Evolutionary conservation across 805 yeast genomes (phyloP).

Genomic region (Lipomyces yamadae): DNA sequence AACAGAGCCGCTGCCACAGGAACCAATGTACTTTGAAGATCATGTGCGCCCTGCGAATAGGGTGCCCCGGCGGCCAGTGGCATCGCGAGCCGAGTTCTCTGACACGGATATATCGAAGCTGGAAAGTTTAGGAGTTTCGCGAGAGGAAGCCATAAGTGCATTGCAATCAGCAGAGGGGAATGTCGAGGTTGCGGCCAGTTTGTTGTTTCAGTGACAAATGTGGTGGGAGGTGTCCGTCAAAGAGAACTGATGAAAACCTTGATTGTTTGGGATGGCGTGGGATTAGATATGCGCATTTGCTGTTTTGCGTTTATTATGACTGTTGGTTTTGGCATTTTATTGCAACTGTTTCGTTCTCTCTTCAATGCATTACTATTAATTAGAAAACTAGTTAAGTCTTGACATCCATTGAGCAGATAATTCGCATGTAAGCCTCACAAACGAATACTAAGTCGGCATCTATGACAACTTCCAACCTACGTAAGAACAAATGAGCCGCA

Average conservation of each 20-base stretch:
- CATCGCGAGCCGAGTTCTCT: constrained; percentile 36
- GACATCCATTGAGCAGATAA: background rate
- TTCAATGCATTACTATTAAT: background rate
- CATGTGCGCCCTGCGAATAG: constrained; percentile 6
- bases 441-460: no score
- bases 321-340: constrained; percentile 8
- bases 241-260: background rate
- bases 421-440: no score
- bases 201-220: constrained; percentile 42
- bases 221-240: background rate
- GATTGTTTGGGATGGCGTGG: background rate
- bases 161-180: constrained; percentile 72
- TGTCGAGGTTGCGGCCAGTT: constrained; percentile 83
- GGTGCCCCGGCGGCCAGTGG: constrained; percentile 14
- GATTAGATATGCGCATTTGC: constrained; percentile 1
- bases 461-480: no score
- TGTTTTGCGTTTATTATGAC: background rate
- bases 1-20: constrained; percentile 18
- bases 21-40: constrained; percentile 8
- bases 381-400: background rate
- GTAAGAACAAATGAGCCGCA: background rate
- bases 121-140: constrained; percentile 71
- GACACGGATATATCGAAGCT: constrained; percentile 55
- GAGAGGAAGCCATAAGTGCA: constrained; percentile 67
- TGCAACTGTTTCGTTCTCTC: background rate